Conservation (phyloP, 352 stramenopile genomes). For the Pythium chondricola region DNA sequence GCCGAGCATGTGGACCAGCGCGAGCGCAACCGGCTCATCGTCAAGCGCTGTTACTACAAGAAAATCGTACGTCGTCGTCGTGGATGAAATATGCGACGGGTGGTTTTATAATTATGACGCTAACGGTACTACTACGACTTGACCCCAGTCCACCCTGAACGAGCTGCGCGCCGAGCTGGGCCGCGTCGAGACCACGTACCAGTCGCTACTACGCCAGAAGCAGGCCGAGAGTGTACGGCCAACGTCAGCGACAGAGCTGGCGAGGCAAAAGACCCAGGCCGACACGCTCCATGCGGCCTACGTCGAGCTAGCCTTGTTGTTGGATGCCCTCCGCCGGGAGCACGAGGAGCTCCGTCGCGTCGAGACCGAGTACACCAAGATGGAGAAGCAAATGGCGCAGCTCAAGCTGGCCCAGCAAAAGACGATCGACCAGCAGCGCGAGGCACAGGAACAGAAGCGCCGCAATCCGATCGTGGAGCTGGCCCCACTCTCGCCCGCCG, state of each 20-base stretch:
- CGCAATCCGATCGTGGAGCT: slow-evolving; percentile 36
- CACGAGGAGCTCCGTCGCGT: slow-evolving; percentile 46
- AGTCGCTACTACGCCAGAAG: slow-evolving; percentile 26
- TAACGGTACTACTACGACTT: too few species aligned
- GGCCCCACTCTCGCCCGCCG: slow-evolving; percentile 28
- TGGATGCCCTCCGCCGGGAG: slow-evolving; percentile 41
- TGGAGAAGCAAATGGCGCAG: slow-evolving; percentile 43
- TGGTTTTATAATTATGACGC: neutral
- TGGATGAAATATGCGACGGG: too few species aligned
- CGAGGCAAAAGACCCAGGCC: slow-evolving; percentile 9
- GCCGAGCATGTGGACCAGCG: slow-evolving; percentile 45
- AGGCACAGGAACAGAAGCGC: slow-evolving; percentile 36
- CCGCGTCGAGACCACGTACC: slow-evolving; percentile 36
- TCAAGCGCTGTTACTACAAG: slow-evolving; percentile 77
- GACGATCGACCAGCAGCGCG: slow-evolving; percentile 12
- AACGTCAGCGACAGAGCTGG: slow-evolving; percentile 11
- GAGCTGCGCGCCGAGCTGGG: slow-evolving; percentile 43
- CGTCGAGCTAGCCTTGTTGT: slow-evolving; percentile 43
- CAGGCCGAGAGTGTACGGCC: slow-evolving; percentile 12
- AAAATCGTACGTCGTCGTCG: slow-evolving; percentile 67
- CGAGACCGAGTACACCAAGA: slow-evolving; percentile 31
- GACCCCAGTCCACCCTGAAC: slow-evolving; percentile 43
- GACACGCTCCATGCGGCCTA: slow-evolving; percentile 30
- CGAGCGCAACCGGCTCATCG: slow-evolving; percentile 60
- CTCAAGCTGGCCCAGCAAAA: slow-evolving; percentile 36